Evolutionary conservation across 2,329 filamentous ascomycete species (phyloP).

Genomic region (Ophiocordyceps camponoti-rufipedis): DNA sequence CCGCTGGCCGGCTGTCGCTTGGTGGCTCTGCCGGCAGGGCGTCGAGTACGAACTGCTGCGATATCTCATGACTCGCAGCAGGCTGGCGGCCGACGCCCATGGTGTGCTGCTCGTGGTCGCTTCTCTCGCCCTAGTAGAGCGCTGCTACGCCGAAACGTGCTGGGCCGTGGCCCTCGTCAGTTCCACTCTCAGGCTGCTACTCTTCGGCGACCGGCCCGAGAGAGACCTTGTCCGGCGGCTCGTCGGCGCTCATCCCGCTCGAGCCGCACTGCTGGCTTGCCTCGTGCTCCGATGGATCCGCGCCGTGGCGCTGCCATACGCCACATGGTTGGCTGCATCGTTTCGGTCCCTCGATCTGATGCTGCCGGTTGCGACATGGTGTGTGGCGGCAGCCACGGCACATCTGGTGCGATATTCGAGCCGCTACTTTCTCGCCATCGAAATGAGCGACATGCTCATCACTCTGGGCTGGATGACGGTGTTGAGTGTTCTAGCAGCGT

Average conservation of each 20-base stretch:
- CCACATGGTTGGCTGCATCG: background rate
- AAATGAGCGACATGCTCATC: slow-evolving; percentile 16
- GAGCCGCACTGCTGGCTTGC: slow-evolving; percentile 5
- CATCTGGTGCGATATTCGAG: slow-evolving; percentile 15
- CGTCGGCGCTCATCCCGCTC: slow-evolving; percentile 1
- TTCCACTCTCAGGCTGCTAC: slow-evolving; percentile 6
- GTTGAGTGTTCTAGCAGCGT: background rate
- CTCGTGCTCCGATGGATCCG: slow-evolving; percentile 6
- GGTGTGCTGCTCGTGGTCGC: slow-evolving; percentile 8
- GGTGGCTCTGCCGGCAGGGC: slow-evolving; percentile 1
- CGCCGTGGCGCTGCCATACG: background rate
- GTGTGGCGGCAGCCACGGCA: slow-evolving; percentile 4
- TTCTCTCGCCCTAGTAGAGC: slow-evolving; percentile 11
- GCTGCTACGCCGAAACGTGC: slow-evolving; percentile 10
- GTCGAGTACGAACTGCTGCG: background rate
- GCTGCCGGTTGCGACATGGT: background rate
- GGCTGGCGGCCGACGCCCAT: no score
- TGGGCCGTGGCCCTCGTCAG: slow-evolving; percentile 10
- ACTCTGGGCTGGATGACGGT: slow-evolving; percentile 10
- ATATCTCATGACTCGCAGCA: background rate
- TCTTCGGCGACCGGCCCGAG: slow-evolving; percentile 3
- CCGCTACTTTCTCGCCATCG: slow-evolving; percentile 18
- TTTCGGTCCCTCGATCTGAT: background rate
- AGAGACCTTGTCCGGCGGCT: slow-evolving; percentile 2
- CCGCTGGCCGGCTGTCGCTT: slow-evolving; percentile 2